phyloP scores from a whole-genome alignment of 192 early-diverging fungal genomes.

The Coemansia sp. region DNA sequence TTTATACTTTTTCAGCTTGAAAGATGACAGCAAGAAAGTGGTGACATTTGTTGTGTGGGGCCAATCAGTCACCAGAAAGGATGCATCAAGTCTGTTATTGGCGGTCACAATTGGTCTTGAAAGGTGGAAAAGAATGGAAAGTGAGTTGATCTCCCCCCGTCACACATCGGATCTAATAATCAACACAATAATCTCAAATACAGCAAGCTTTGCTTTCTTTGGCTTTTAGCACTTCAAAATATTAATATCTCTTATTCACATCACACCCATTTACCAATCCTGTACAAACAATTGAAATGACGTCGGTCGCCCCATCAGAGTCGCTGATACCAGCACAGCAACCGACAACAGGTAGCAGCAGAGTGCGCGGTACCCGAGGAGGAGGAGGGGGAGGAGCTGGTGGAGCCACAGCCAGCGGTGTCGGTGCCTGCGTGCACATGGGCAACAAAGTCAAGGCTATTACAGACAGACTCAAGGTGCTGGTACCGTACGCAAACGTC shows the following conservation, averaged over 20 bases:
- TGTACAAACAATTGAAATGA: not conserved
- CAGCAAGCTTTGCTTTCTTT: not conserved
- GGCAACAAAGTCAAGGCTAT: slow-evolving; percentile 29
- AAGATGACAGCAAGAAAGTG: too few relatives aligned
- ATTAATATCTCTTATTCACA: not conserved
- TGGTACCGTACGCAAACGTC: slow-evolving; percentile 49
- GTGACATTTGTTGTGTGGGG: too few relatives aligned
- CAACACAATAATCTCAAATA: too few relatives aligned
- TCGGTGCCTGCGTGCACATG: slow-evolving; percentile 42
- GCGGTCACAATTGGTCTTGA: too few relatives aligned
- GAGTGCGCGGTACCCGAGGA: not conserved
- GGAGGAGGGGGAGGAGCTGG: not conserved
- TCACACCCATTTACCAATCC: too few relatives aligned
- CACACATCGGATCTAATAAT: too few relatives aligned
- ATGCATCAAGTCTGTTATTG: too few relatives aligned
- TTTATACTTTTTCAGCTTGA: too few relatives aligned
- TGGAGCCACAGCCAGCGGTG: not conserved
- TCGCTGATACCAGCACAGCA: not conserved
- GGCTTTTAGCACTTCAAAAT: not conserved
- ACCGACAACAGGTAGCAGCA: not conserved
- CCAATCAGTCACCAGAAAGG: too few relatives aligned
- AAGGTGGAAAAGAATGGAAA: too few relatives aligned
- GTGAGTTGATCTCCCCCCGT: too few relatives aligned
- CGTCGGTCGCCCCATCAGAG: slow-evolving; percentile 2
- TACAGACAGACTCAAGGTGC: slow-evolving; percentile 48